Evolutionary conservation across 805 yeast genomes (phyloP), one percentile per base, ranked within the genome.

Genomic region (Candida xiaguanensis): DNA sequence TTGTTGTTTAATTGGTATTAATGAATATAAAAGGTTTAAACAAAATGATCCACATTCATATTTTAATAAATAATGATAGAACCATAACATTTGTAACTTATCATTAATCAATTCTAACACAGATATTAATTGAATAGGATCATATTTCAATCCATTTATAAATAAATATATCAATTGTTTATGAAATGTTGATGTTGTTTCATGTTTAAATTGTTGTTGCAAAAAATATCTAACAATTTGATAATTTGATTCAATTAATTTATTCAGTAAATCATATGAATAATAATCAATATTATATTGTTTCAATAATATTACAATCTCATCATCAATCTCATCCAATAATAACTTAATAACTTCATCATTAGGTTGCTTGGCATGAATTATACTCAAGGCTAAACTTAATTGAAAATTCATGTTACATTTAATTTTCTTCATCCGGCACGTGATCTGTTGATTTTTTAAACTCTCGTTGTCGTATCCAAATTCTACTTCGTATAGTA

Each of bases 401-500:
- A 38, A 9, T 8, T 17, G 15, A 5, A 36, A 22, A 27, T 38
- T 31, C 36, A 38, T 31, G 22, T 26, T 29, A 34, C 24, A 20
- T 7, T 9, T 17, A 14, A 32, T 7, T 32, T 32, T 32, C 12
- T 15, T 20, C 8, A 14, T n/a, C 22, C 23, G 5, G n/a, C 25
- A 31, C 28, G 34, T 31, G 34, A 35, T 27, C 7, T 25, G 18
- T 31, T 34, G n/a, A n/a, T n/a, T n/a, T n/a, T n/a, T n/a, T n/a
- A n/a, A n/a, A n/a, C n/a, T 40, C 39, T 27, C 77, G 51, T 55
- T 63, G 56, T 36, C 80, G 51, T 3, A 72, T 58, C 91, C 93
- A 85, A 2, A 78, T 55, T 20, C 95, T 59, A 47, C 85, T 69
- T 39, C 95, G 59, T 2, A 82, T 85, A 54, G 77, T 74, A 42